Evolutionary conservation across 2,329 filamentous ascomycete genomes (phyloP), one percentile per base, ranked within the genome.

Genomic region (Botrytis pseudocinerea): DNA sequence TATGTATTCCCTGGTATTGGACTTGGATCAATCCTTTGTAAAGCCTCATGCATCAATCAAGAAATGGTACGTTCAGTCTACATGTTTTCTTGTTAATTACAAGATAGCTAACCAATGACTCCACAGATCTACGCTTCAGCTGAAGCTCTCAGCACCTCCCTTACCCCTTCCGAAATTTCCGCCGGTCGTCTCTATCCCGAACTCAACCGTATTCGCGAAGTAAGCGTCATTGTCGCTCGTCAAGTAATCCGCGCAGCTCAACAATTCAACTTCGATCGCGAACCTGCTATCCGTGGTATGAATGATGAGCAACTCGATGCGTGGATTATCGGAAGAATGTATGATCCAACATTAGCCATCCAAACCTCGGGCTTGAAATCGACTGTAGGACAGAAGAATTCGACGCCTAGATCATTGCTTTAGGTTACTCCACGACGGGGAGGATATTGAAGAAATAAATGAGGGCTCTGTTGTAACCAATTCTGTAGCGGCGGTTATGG

Each of bases 1-100:
- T 92, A 93, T 61, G 91, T 92, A 18, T 97, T 97, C 81, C 94
- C 94, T 0, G 93, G 93, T 1, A 95, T 97, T 74, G 94, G 93
- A 0, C 89, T 97, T 1, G 94, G 93, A 18, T 88, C 88, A 5
- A 88, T 97, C 2, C 87, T 97, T 2, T 90, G 87, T 64, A 90
- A 93, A 46, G 86, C 92, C 5, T 85, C 84, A 22, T 85, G 89
- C 3, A 84, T 97, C 38, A 77, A 69, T 42, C 76, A 79, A 75
- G 76, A 79, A 72, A 80, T 80, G 78, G 77, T 79, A 75, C 40
- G 44, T 61, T 25, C 32, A 38, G 54, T 63, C 35, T 66, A 20
- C 42, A 32, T 35, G 40, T 16, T 57, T 28, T 22, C 35, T 20
- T 22, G 18, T 57, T 12, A 40, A 25, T 10, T 4, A 32, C 28